phyloP scores from a whole-genome alignment of 208 protist genomes.

The Sergeia podlipaevii region DNA sequence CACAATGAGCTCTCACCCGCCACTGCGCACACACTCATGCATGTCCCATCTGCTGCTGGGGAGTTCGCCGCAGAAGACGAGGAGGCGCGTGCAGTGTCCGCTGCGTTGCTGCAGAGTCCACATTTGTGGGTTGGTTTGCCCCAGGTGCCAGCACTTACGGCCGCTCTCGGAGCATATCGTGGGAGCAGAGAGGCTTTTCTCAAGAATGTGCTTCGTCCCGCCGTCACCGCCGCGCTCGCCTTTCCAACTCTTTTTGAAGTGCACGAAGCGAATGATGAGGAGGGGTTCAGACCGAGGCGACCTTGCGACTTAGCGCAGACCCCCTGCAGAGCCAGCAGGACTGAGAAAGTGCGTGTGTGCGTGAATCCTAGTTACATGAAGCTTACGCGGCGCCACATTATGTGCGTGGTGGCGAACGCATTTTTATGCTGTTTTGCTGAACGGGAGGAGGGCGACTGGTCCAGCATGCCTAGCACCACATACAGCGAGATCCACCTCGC shows the following conservation, averaged over 20 bases:
- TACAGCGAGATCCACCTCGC: constrained; percentile 23
- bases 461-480: constrained; percentile 14
- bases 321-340: no score
- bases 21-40: no score
- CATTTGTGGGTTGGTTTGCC: constrained; percentile 8
- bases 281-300: background rate
- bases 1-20: no score
- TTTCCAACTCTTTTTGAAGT: constrained; percentile 6
- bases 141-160: constrained; percentile 1
- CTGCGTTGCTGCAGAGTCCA: constrained; percentile 3
- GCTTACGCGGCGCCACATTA: constrained; percentile 11
- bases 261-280: background rate
- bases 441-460: background rate
- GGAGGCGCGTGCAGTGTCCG: background rate
- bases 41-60: no score
- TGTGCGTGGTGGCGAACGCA: constrained; percentile 15
- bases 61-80: background rate
- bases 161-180: constrained; percentile 4
- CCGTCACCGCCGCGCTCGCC: background rate
- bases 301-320: background rate
- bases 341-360: no score
- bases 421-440: constrained; percentile 18
- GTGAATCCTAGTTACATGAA: background rate
- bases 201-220: constrained; percentile 9
- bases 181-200: constrained; percentile 10